phyloP scores from a whole-genome alignment of 148 eudicot species.

The Chenopodium suecicum region DNA sequence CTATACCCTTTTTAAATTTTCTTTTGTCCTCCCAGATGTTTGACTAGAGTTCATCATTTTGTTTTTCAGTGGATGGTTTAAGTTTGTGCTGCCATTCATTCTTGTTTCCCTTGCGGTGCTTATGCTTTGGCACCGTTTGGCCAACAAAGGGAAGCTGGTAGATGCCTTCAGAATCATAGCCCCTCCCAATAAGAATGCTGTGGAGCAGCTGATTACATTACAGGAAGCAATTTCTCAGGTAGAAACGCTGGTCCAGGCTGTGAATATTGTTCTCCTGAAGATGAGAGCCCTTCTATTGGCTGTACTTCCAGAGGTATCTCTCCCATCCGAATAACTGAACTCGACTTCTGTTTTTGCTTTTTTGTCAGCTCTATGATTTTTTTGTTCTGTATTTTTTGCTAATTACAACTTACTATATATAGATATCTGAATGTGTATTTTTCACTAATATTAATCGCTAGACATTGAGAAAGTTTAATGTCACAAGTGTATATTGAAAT shows the following conservation, averaged over 20 bases:
- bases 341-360: neutral
- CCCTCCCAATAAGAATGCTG: slow-evolving; percentile 70
- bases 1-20: neutral
- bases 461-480: neutral
- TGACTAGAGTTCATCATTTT: slow-evolving; percentile 3
- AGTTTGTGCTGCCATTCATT: slow-evolving; percentile 46
- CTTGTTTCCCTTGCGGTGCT: slow-evolving; percentile 47
- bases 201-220: slow-evolving; percentile 69
- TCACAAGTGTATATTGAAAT: too few relatives aligned
- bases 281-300: slow-evolving; percentile 67
- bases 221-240: slow-evolving; percentile 76
- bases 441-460: neutral
- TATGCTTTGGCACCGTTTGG: slow-evolving; percentile 61
- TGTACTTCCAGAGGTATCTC: slow-evolving; percentile 67
- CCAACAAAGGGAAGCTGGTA: slow-evolving; percentile 49
- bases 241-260: slow-evolving; percentile 61
- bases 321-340: neutral
- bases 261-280: slow-evolving; percentile 67
- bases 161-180: slow-evolving; percentile 58
- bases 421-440: neutral
- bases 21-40: neutral
- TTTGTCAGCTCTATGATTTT: neutral
- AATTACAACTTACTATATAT: neutral
- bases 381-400: neutral
- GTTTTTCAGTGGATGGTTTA: slow-evolving; percentile 69